Evolutionary conservation across 2,329 filamentous ascomycete species (phyloP).

Genomic region (Ophiognomonia clavigignenti-juglandacearum): DNA sequence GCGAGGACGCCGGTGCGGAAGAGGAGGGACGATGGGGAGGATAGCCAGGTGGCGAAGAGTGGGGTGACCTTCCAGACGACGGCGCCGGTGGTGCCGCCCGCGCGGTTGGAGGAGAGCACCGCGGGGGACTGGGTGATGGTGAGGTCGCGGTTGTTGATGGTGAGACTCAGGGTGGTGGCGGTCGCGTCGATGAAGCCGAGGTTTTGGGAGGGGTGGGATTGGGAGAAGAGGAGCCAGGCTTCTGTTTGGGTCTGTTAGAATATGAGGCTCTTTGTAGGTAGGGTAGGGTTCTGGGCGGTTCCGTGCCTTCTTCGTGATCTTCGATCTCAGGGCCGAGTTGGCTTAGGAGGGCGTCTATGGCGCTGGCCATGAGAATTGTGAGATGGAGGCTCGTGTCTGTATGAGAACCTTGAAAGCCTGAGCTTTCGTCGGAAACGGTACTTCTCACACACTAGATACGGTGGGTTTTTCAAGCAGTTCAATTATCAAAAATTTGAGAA

Average conservation of each 20-base stretch:
- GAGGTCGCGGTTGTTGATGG: slow-evolving; percentile 65
- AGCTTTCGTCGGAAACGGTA: too few relatives aligned
- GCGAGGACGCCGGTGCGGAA: slow-evolving; percentile 47
- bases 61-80: slow-evolving; percentile 93
- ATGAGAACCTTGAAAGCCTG: too few relatives aligned
- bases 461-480: too few relatives aligned
- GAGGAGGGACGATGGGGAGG: slow-evolving; percentile 57
- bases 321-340: slow-evolving; percentile 39
- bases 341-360: slow-evolving; percentile 21
- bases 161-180: slow-evolving; percentile 59
- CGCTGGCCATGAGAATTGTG: slow-evolving; percentile 12
- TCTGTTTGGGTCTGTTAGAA: too few relatives aligned
- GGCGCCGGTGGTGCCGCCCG: slow-evolving; percentile 54
- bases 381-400: too few relatives aligned
- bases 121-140: slow-evolving; percentile 79
- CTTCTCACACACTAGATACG: too few relatives aligned
- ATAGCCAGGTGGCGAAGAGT: slow-evolving; percentile 75
- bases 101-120: slow-evolving; percentile 70
- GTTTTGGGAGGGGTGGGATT: slow-evolving; percentile 66
- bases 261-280: too few relatives aligned
- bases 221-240: slow-evolving; percentile 81
- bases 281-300: neutral
- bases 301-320: slow-evolving; percentile 44
- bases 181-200: slow-evolving; percentile 81
- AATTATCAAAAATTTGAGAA: too few relatives aligned